Percentiles rank a stretch among this genome's conserved stretches.
These are phyloP conservation scores for Epichloe gansuensis DNA, from an alignment of 2,329 filamentous ascomycete genomes.

Conservation along the genomic window DNA sequence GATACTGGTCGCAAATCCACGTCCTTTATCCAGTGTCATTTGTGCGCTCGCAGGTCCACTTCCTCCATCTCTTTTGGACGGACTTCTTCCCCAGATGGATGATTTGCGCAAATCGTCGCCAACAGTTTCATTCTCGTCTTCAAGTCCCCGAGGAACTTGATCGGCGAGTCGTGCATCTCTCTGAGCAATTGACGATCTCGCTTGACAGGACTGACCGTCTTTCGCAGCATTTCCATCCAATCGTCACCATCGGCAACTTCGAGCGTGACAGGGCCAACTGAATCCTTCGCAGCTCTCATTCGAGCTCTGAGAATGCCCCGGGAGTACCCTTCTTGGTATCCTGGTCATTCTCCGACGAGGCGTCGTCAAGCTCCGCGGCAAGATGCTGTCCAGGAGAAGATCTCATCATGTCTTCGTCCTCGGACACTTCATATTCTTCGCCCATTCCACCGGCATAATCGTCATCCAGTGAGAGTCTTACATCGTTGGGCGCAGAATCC, in stretches of 20 bases:
- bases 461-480: conserved; percentile 49
- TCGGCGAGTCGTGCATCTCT: conserved; percentile 44
- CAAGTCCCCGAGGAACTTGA: conserved; percentile 16
- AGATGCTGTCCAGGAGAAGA: conserved; percentile 62
- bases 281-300: conserved; percentile 51
- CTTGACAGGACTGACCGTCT: conserved; percentile 88
- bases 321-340: conserved; percentile 36
- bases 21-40: conserved; percentile 33
- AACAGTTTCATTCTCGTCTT: conserved; percentile 22
- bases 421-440: conserved; percentile 64
- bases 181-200: conserved; percentile 67
- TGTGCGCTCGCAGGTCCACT: conserved; percentile 20
- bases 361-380: conserved; percentile 60
- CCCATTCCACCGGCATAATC: conserved; percentile 45
- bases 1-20: conserved; percentile 75
- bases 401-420: conserved; percentile 64
- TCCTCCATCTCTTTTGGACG: conserved; percentile 17
- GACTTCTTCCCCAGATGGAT: conserved; percentile 23
- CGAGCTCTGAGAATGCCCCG: conserved; percentile 51
- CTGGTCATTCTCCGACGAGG: conserved; percentile 41
- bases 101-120: conserved; percentile 37
- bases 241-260: conserved; percentile 62
- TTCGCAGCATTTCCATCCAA: conserved; percentile 88
- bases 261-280: conserved; percentile 43
- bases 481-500: conserved; percentile 58